Evolutionary conservation across 306 rosid species (phyloP).

Genomic region (Delonix regia): DNA sequence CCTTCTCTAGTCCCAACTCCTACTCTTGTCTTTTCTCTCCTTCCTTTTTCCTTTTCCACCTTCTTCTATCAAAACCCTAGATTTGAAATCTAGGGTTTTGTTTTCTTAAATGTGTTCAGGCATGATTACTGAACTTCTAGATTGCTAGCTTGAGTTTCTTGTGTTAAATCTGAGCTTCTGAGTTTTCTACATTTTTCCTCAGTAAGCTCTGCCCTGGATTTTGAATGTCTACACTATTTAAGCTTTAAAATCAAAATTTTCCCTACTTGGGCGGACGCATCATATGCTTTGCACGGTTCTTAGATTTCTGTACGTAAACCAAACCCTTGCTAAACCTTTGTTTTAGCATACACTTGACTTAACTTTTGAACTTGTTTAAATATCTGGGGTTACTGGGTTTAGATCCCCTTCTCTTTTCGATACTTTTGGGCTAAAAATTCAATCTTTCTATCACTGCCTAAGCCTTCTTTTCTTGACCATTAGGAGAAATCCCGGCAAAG

Average conservation of each 20-base stretch:
- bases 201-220: slow-evolving; percentile 34
- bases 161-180: slow-evolving; percentile 38
- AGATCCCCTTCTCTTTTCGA: slow-evolving; percentile 26
- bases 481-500: slow-evolving; percentile 34
- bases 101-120: slow-evolving; percentile 40
- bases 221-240: slow-evolving; percentile 36
- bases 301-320: slow-evolving; percentile 34
- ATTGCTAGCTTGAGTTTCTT: slow-evolving; percentile 33
- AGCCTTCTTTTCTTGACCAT: slow-evolving; percentile 17
- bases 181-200: slow-evolving; percentile 48
- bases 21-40: slow-evolving; percentile 36
- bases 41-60: slow-evolving; percentile 39
- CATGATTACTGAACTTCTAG: slow-evolving; percentile 34
- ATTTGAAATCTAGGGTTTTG: slow-evolving; percentile 86
- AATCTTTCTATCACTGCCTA: slow-evolving; percentile 26
- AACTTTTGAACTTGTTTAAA: slow-evolving; percentile 18
- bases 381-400: slow-evolving; percentile 38
- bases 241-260: slow-evolving; percentile 27
- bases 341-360: slow-evolving; percentile 3
- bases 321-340: slow-evolving; percentile 47
- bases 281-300: slow-evolving; percentile 33
- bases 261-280: neutral
- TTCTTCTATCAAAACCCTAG: slow-evolving; percentile 85
- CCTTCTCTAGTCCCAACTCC: slow-evolving; percentile 40
- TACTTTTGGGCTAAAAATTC: slow-evolving; percentile 27